Evolutionary conservation across 1,284 basidiomycete genomes (phyloP), one percentile per base, ranked within the genome.

Genomic region (Cryptococcus sp.): DNA sequence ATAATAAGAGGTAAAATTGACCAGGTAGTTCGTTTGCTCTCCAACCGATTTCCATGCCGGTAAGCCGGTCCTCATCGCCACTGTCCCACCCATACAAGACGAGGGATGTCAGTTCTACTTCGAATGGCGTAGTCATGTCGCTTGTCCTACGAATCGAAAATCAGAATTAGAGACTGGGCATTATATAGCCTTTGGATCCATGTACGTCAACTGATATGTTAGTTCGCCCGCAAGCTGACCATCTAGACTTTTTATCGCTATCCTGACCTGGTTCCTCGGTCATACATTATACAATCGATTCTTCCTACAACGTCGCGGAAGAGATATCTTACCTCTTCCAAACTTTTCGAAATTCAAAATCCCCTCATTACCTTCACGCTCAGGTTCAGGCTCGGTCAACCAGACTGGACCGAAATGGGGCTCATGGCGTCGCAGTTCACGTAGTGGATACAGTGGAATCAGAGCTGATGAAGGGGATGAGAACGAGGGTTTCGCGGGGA

Each of bases 401-500:
- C 14, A 31, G n/a, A 43, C 45, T 18, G 48, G 54, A 28, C 59
- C 60, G 14, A 52, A 56, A 11, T 66, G 64, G 64, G 66, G 64
- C 31, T 62, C 61, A 37, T 66, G 64, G 59, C 54, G 68, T 47
- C 57, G 67, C 23, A 61, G 59, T 46, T 50, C 58, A 24, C 32
- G 54, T 23, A 49, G 39, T 19, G 70, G 72, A 1, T 72, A 73
- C 50, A 58, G 54, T 21, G 59, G 63, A 46, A 57, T 72, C 21
- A 51, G 67, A 11, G 66, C 67, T 3, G 67, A 73, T 36, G 70
- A 75, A 32, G 52, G 68, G 37, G 71, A 81, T 54, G 78, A 83
- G 56, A 78, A 79, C 47, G 79, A 77, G 45, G 63, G 63, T 36
- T 88, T 91, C 75, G 67, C 70, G 5, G 65, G 62, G 25, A 54